Conservation (phyloP, 345 rosid species). For the Populus simonii region DNA sequence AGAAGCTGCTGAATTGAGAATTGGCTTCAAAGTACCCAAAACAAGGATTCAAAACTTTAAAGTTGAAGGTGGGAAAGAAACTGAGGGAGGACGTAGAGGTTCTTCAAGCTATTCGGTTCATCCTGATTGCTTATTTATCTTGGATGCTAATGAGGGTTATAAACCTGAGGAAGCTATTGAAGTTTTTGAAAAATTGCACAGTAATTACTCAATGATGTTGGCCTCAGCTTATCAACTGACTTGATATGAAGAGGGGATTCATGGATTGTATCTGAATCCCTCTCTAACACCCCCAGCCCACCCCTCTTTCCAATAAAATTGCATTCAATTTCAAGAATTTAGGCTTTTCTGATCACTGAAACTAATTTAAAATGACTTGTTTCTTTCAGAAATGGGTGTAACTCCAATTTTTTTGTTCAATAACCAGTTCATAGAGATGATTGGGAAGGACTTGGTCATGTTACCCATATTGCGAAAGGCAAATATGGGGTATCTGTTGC, state of each 20-base stretch:
- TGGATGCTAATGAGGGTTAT: conserved; percentile 98
- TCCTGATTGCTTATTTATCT: conserved; percentile 71
- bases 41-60: conserved; percentile 77
- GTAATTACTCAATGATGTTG: conserved; percentile 28
- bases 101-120: conserved; percentile 80
- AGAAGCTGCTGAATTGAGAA: conserved; percentile 51
- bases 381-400: conserved; percentile 69
- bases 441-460: conserved; percentile 86
- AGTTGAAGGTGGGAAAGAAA: conserved; percentile 92
- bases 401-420: conserved; percentile 78
- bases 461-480: conserved; percentile 55
- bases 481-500: conserved; percentile 79
- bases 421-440: conserved; percentile 93
- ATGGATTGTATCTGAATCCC: not conserved
- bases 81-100: conserved; percentile 69
- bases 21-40: conserved; percentile 67
- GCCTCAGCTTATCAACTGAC: not conserved
- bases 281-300: not conserved
- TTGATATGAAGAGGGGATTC: not conserved
- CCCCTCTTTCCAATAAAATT: not conserved
- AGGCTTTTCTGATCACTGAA: not conserved
- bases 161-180: conserved; percentile 67
- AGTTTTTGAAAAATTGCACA: conserved; percentile 72
- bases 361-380: conserved; percentile 1
- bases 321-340: not conserved